Conservation (phyloP, 768 basidiomycete genomes). For the Lenzites betulinus region DNA sequence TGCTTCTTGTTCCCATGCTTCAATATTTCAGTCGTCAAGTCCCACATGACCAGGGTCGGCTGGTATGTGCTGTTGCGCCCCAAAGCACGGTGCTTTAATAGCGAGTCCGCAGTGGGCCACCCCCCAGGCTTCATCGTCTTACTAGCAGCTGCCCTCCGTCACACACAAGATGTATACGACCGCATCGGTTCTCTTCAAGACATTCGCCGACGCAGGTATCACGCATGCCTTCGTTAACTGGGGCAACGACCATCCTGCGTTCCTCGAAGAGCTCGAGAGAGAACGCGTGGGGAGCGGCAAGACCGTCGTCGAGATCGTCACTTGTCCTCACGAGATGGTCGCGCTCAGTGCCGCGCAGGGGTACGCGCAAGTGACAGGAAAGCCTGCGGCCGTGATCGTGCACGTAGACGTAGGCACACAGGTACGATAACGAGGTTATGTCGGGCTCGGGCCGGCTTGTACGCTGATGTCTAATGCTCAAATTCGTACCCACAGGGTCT, state of each 20-base stretch:
- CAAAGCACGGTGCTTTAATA: no score
- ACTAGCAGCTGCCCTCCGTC: no score
- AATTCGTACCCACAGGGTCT: conserved; percentile 49
- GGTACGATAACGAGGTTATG: conserved; percentile 38
- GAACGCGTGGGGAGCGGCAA: conserved; percentile 46
- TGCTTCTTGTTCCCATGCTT: no score
- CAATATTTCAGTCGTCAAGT: no score
- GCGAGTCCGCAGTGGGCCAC: no score
- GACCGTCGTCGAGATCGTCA: conserved; percentile 55
- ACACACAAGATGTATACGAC: conserved; percentile 45
- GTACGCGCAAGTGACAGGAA: conserved; percentile 65
- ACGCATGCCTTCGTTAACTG: conserved; percentile 75
- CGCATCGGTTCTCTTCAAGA: conserved; percentile 60
- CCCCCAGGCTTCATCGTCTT: no score
- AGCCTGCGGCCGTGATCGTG: conserved; percentile 70
- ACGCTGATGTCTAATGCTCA: neutral
- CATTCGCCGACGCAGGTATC: conserved; percentile 57
- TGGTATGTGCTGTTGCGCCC: no score
- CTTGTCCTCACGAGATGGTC: conserved; percentile 79
- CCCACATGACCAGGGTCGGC: no score
- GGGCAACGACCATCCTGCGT: conserved; percentile 75
- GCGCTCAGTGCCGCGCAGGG: conserved; percentile 74
- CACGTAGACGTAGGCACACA: conserved; percentile 76
- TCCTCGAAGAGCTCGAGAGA: conserved; percentile 70
- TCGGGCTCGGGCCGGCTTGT: no score